These are phyloP conservation scores for Xylaria sp. DNA, from an alignment of 2,329 filamentous ascomycete species.

Conservation along the genomic window DNA sequence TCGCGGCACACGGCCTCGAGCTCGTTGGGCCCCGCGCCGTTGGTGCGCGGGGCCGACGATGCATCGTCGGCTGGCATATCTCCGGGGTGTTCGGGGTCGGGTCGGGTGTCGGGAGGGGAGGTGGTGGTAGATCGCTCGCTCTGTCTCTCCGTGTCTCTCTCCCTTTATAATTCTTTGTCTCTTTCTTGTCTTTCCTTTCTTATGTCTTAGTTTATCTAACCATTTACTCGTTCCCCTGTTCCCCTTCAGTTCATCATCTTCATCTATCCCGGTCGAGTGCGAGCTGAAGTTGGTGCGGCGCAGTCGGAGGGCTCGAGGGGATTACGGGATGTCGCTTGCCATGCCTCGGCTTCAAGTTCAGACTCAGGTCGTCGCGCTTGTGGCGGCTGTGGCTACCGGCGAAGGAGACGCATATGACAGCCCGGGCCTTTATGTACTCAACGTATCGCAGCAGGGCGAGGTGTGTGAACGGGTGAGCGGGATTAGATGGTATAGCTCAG, in stretches of 20 bases:
- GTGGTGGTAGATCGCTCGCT: neutral
- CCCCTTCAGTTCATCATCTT: neutral
- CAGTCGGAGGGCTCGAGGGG: too few species aligned
- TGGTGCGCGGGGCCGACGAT: constrained; percentile 10
- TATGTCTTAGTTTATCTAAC: too few species aligned
- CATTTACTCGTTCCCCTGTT: neutral
- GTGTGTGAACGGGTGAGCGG: too few species aligned
- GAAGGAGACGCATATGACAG: neutral
- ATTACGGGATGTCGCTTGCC: constrained; percentile 1
- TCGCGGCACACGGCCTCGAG: constrained; percentile 29
- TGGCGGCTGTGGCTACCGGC: neutral
- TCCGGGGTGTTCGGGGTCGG: too few species aligned
- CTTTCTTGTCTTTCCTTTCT: neutral
- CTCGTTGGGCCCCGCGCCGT: constrained; percentile 5
- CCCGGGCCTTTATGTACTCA: neutral
- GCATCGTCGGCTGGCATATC: neutral
- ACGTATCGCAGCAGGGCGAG: neutral
- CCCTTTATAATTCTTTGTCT: neutral
- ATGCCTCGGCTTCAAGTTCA: neutral
- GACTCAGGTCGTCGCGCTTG: neutral
- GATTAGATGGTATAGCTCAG: neutral
- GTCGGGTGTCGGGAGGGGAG: too few species aligned
- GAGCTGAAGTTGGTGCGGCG: too few species aligned
- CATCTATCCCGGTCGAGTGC: too few species aligned
- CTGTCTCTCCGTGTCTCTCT: neutral